Conservation (phyloP, 495 filamentous ascomycete genomes). For the Saxophila tyrrhenica region DNA sequence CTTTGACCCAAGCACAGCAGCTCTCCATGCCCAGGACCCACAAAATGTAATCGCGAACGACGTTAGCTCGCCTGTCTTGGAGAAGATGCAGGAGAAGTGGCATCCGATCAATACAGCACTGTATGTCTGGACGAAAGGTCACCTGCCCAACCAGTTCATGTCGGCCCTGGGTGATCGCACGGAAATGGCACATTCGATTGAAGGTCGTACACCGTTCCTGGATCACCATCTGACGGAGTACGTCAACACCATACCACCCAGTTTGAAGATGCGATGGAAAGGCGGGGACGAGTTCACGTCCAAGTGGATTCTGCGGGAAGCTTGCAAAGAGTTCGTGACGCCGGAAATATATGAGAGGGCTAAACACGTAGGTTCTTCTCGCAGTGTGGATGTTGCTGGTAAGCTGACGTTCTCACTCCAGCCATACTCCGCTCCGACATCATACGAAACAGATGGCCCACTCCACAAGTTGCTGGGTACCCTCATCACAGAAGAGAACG, state of each 20-base stretch:
- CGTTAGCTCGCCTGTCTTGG: too few relatives aligned
- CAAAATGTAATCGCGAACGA: too few relatives aligned
- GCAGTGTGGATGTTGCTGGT: too few relatives aligned
- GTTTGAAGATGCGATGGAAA: constrained; percentile 35
- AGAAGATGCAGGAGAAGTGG: constrained; percentile 28
- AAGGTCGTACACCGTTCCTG: constrained; percentile 39
- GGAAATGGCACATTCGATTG: constrained; percentile 42
- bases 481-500: too few relatives aligned
- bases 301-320: constrained; percentile 42
- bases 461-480: too few relatives aligned
- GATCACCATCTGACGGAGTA: constrained; percentile 42
- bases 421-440: too few relatives aligned
- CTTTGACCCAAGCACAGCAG: constrained; percentile 17
- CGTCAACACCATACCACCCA: constrained; percentile 37
- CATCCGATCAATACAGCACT: constrained; percentile 39
- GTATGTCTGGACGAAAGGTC: constrained; percentile 34
- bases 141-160: constrained; percentile 36
- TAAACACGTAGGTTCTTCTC: too few relatives aligned
- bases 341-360: constrained; percentile 37
- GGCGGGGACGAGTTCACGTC: constrained; percentile 25
- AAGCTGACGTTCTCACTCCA: too few relatives aligned
- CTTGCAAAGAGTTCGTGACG: constrained; percentile 38
- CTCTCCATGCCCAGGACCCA: too few relatives aligned
- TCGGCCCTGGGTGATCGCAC: constrained; percentile 38
- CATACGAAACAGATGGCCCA: too few relatives aligned